These are phyloP conservation scores for Lactarius tabidus DNA, from an alignment of 768 basidiomycete species.

Conservation along the genomic window DNA sequence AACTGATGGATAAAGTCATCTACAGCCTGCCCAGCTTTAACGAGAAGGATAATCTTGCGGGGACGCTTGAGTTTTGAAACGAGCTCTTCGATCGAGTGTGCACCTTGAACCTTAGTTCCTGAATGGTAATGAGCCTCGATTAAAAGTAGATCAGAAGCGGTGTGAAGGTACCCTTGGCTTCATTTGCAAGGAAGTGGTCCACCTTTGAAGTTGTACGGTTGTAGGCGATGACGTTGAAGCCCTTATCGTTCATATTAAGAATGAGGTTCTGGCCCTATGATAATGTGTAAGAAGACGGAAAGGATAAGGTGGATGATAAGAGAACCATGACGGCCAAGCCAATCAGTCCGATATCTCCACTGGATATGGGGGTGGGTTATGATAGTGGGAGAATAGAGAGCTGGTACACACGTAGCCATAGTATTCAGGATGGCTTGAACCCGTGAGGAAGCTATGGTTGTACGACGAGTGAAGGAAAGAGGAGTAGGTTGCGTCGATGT, in stretches of 20 bases:
- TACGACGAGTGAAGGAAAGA: conserved; percentile 22
- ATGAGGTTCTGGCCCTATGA: conserved; percentile 91
- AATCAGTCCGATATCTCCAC: conserved; percentile 97
- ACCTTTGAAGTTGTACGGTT: conserved; percentile 98
- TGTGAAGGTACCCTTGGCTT: conserved; percentile 84
- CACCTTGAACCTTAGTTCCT: conserved; percentile 96
- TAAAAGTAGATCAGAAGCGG: conserved; percentile 26
- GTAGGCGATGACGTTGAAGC: conserved; percentile 94
- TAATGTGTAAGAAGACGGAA: conserved; percentile 25
- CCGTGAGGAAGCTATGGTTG: conserved; percentile 30
- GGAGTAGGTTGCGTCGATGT: neutral
- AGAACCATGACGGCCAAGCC: conserved; percentile 96
- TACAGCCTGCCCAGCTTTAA: conserved; percentile 95
- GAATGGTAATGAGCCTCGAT: conserved; percentile 23
- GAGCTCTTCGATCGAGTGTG: conserved; percentile 90
- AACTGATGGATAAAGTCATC: conserved; percentile 93
- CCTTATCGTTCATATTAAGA: conserved; percentile 99
- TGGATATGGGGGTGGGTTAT: conserved; percentile 33
- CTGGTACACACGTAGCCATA: conserved; percentile 50
- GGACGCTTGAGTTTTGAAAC: conserved; percentile 89
- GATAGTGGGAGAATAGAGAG: conserved; percentile 27
- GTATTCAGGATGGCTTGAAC: conserved; percentile 33
- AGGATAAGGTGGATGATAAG: conserved; percentile 18
- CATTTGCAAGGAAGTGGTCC: conserved; percentile 90
- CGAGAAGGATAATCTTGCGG: conserved; percentile 96